phyloP scores from a whole-genome alignment of 768 basidiomycete genomes.

The Sarcodon sp. region DNA sequence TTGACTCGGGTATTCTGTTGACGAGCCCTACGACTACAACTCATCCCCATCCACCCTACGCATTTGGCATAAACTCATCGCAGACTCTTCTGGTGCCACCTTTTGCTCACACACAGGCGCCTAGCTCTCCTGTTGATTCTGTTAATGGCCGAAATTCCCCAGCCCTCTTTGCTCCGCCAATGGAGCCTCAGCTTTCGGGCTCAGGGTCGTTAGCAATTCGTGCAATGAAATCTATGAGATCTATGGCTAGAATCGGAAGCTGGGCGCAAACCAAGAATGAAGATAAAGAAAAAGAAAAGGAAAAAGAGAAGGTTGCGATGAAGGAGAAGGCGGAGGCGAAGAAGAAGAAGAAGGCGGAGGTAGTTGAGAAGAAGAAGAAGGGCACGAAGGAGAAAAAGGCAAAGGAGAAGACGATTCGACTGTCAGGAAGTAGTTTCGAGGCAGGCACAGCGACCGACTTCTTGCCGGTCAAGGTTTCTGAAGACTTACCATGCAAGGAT shows the following conservation, averaged over 20 bases:
- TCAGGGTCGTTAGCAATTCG: slow-evolving; percentile 63
- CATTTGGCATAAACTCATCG: slow-evolving; percentile 7
- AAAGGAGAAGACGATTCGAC: slow-evolving; percentile 20
- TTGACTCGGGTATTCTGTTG: slow-evolving; percentile 31
- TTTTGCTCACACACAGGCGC: background rate
- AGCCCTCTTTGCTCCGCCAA: slow-evolving; percentile 3
- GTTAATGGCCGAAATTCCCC: background rate
- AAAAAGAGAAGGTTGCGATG: slow-evolving; percentile 10
- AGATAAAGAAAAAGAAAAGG: slow-evolving; percentile 16
- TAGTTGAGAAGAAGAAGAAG: slow-evolving; percentile 16
- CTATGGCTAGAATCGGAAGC: slow-evolving; percentile 57
- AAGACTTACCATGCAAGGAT: slow-evolving; percentile 5
- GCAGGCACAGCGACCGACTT: slow-evolving; percentile 37
- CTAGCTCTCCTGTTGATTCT: background rate
- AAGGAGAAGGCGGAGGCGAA: slow-evolving; percentile 24
- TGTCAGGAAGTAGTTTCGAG: slow-evolving; percentile 57
- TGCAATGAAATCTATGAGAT: slow-evolving; percentile 66
- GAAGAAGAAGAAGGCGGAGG: slow-evolving; percentile 23
- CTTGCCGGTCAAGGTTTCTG: slow-evolving; percentile 5
- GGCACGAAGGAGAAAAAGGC: slow-evolving; percentile 12
- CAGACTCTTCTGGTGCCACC: slow-evolving; percentile 3
- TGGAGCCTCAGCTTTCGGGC: slow-evolving; percentile 5
- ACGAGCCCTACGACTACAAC: slow-evolving; percentile 11
- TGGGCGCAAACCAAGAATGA: slow-evolving; percentile 43
- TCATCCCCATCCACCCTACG: slow-evolving; percentile 6